Evolutionary conservation across 2,329 filamentous ascomycete genomes (phyloP).

Genomic region (Fusarium mexicanum): DNA sequence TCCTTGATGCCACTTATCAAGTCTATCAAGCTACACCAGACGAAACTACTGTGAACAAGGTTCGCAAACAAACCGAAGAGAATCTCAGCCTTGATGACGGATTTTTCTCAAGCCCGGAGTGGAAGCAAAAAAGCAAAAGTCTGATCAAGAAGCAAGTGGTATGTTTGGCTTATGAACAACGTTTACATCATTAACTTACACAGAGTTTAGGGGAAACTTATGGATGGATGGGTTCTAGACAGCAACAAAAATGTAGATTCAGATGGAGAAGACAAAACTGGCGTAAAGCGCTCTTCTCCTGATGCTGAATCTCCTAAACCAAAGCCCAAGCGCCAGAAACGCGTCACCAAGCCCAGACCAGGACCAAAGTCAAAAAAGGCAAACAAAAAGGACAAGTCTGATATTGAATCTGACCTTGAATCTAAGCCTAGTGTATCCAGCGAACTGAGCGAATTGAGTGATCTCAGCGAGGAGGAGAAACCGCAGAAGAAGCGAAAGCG

Average conservation of each 20-base stretch:
- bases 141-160: slow-evolving; percentile 67
- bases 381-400: slow-evolving; percentile 34
- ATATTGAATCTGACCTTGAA: slow-evolving; percentile 27
- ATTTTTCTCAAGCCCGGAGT: slow-evolving; percentile 60
- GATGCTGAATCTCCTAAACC: slow-evolving; percentile 49
- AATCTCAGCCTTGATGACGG: slow-evolving; percentile 59
- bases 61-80: slow-evolving; percentile 63
- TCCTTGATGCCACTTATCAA: slow-evolving; percentile 58
- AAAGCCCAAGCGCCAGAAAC: slow-evolving; percentile 54
- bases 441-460: slow-evolving; percentile 35
- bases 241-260: slow-evolving; percentile 38
- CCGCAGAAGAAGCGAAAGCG: slow-evolving; percentile 34
- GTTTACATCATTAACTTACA: not conserved
- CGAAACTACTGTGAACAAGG: slow-evolving; percentile 64
- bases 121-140: slow-evolving; percentile 68
- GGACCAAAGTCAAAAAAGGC: slow-evolving; percentile 44
- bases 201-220: slow-evolving; percentile 47
- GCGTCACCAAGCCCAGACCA: slow-evolving; percentile 43
- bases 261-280: slow-evolving; percentile 41
- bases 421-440: slow-evolving; percentile 39
- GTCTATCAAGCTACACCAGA: slow-evolving; percentile 58
- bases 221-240: slow-evolving; percentile 49
- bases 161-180: slow-evolving; percentile 42
- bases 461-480: slow-evolving; percentile 42
- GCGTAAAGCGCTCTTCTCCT: slow-evolving; percentile 48